Percentiles rank a stretch among this genome's conserved stretches.
Evolutionary conservation across 495 filamentous ascomycete species (phyloP).

Genomic region (Annulohypoxylon moriforme): DNA sequence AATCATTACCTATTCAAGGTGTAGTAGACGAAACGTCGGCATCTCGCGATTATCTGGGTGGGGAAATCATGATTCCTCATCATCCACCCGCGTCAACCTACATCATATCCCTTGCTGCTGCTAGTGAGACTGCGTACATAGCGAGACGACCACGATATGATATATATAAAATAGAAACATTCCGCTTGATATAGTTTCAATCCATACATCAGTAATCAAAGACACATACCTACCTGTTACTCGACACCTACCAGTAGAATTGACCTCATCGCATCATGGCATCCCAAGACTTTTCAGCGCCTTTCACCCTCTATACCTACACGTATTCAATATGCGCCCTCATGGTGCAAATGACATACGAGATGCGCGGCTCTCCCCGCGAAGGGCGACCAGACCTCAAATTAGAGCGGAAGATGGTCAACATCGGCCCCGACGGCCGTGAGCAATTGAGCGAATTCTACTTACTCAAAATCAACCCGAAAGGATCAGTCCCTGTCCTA

Average conservation of each 20-base stretch:
- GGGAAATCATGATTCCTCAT: conserved; percentile 12
- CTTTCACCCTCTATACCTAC: conserved; percentile 2
- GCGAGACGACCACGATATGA: background rate
- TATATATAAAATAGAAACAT: background rate
- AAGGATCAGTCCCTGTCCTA: background rate
- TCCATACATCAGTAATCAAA: background rate
- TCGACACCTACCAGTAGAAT: background rate
- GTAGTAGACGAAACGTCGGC: background rate
- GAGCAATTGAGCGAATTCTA: conserved; percentile 23
- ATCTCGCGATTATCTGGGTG: background rate
- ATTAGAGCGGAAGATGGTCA: background rate
- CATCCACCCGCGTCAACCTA: background rate
- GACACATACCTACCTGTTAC: background rate
- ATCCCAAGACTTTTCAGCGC: conserved; percentile 1
- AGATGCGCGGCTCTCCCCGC: background rate
- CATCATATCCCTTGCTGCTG: too few species aligned
- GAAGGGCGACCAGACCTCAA: conserved; percentile 7
- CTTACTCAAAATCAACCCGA: conserved; percentile 13
- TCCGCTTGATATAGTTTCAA: background rate
- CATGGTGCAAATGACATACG: conserved; percentile 14
- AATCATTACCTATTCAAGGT: background rate
- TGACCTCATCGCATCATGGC: background rate
- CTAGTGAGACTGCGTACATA: too few species aligned
- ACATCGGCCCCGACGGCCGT: background rate
- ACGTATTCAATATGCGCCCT: conserved; percentile 10